Percentiles rank a stretch among this genome's conserved stretches.
Evolutionary conservation across 768 basidiomycete species (phyloP).

Genomic region (Agrocybe chaxingu): DNA sequence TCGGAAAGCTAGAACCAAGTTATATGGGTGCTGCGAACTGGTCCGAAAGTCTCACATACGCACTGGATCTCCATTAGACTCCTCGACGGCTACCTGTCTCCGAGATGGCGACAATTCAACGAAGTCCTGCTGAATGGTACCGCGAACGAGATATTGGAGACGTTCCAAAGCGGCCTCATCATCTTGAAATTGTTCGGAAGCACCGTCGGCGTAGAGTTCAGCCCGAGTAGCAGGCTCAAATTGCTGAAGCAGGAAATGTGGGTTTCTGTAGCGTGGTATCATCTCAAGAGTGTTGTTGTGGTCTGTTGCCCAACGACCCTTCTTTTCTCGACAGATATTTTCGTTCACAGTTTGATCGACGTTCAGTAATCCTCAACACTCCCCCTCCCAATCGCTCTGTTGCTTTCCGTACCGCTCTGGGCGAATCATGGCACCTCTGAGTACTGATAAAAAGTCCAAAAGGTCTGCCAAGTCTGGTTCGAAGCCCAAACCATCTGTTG

Average conservation of each 20-base stretch:
- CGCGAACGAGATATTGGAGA: neutral
- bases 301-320: slow-evolving; percentile 21
- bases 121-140: too few species aligned
- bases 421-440: slow-evolving; percentile 3
- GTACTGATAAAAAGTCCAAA: slow-evolving; percentile 5
- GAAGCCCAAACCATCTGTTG: slow-evolving; percentile 17
- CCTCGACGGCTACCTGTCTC: too few species aligned
- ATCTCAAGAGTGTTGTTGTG: slow-evolving; percentile 20
- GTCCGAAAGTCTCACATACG: too few species aligned
- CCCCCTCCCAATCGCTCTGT: neutral
- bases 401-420: neutral
- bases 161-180: slow-evolving; percentile 3
- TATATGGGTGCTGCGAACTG: too few species aligned
- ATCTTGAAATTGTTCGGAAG: neutral
- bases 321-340: slow-evolving; percentile 8
- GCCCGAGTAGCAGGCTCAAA: slow-evolving; percentile 33
- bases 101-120: too few species aligned
- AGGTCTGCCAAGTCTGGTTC: slow-evolving; percentile 18
- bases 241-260: slow-evolving; percentile 34
- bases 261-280: slow-evolving; percentile 43
- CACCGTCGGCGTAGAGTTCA: slow-evolving; percentile 13
- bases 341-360: slow-evolving; percentile 1
- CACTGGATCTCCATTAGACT: too few species aligned
- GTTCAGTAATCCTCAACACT: neutral
- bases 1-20: too few species aligned